Percentiles rank a stretch among this genome's conserved stretches.
Evolutionary conservation across 1,139 yeast species (phyloP).

Genomic region (Sugiyamaella xylanicola): DNA sequence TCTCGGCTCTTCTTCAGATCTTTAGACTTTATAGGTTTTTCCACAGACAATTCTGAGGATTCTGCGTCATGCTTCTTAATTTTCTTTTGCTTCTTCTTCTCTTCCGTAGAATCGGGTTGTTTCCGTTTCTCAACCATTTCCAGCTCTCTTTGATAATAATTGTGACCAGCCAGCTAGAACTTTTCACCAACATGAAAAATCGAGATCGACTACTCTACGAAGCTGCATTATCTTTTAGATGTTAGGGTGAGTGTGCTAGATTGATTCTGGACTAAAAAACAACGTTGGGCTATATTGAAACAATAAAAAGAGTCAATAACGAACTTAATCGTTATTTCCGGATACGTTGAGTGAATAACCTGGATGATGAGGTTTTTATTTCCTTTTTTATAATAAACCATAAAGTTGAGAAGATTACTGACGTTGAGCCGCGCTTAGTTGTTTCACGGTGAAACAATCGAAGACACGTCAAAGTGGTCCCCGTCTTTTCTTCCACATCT

Average conservation of each 20-base stretch:
- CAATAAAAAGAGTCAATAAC: too few species aligned
- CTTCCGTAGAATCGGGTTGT: conserved; percentile 11
- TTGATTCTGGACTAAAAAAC: neutral
- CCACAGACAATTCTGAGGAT: too few species aligned
- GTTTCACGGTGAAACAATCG: neutral
- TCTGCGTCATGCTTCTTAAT: conserved; percentile 5
- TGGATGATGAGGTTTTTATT: neutral
- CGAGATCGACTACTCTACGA: neutral
- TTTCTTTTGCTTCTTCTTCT: conserved; percentile 17
- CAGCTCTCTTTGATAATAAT: neutral
- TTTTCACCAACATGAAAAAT: neutral
- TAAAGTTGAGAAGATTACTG: neutral
- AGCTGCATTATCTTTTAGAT: conserved; percentile 14
- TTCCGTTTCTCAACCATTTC: conserved; percentile 18
- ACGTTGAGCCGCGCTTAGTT: neutral
- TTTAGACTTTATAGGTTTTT: conserved; percentile 11
- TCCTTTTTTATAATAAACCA: neutral
- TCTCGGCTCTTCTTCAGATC: conserved; percentile 16
- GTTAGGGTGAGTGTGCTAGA: conserved; percentile 11
- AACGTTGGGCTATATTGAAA: too few species aligned
- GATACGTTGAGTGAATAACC: neutral
- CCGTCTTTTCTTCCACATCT: neutral
- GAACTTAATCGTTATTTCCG: too few species aligned
- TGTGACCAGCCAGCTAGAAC: too few species aligned
- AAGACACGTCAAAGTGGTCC: neutral